Percentiles rank a stretch among this genome's conserved stretches.
Conservation (phyloP, 2,329 filamentous ascomycete species). For the Nothopassalora personata region DNA sequence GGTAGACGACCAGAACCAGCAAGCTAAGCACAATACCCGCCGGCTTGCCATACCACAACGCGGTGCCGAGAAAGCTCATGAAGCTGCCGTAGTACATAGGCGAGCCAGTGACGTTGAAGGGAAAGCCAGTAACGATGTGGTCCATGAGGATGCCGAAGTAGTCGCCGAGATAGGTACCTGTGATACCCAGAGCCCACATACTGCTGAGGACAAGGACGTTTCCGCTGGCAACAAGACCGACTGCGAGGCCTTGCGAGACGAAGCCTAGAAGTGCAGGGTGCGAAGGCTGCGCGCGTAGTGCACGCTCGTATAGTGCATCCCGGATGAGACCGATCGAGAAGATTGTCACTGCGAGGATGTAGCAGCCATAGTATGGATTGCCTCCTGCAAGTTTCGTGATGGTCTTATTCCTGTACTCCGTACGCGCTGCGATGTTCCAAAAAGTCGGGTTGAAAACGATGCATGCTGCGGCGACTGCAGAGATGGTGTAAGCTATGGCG, state of each 20-base stretch:
- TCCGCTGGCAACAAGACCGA: conserved; percentile 65
- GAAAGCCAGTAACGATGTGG: conserved; percentile 86
- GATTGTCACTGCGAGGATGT: conserved; percentile 79
- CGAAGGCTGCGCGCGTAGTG: conserved; percentile 68
- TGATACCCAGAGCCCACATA: conserved; percentile 88
- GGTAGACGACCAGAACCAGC: conserved; percentile 72
- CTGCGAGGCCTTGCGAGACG: conserved; percentile 58
- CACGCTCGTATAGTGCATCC: conserved; percentile 72
- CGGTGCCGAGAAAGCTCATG: conserved; percentile 83
- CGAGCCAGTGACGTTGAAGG: conserved; percentile 83
- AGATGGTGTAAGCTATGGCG: not conserved
- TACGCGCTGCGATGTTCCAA: conserved; percentile 87
- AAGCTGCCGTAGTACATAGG: conserved; percentile 98
- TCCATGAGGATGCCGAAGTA: conserved; percentile 99
- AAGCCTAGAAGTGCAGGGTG: conserved; percentile 65
- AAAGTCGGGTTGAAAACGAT: conserved; percentile 98
- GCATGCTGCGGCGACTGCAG: conserved; percentile 42
- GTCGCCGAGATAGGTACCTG: conserved; percentile 93
- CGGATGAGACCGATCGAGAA: conserved; percentile 87
- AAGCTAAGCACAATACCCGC: conserved; percentile 73
- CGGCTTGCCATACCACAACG: conserved; percentile 78
- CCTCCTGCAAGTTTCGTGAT: conserved; percentile 83
- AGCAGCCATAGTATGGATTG: conserved; percentile 74
- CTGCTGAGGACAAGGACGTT: conserved; percentile 82
- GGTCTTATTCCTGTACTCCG: conserved; percentile 87